phyloP scores from a whole-genome alignment of 179 eudicot species.

The Amaranthus tricolor region DNA sequence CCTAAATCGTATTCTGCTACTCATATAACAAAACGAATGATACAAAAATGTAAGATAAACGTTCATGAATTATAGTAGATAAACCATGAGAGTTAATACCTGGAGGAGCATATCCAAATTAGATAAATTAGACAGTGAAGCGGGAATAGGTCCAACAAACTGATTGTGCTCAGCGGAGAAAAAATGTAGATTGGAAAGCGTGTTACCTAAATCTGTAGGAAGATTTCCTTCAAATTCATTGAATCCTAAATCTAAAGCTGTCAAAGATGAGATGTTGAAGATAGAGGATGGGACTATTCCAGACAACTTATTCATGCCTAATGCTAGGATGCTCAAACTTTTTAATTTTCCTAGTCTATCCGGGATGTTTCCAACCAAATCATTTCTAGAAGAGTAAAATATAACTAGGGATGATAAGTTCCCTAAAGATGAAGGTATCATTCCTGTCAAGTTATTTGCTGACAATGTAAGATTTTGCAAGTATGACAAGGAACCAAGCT shows the following conservation, averaged over 20 bases:
- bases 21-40: background rate
- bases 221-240: constrained; percentile 33
- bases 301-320: background rate
- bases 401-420: constrained; percentile 16
- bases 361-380: constrained; percentile 21
- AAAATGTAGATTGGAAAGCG: constrained; percentile 33
- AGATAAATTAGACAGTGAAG: constrained; percentile 40
- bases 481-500: constrained; percentile 11
- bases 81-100: constrained; percentile 4
- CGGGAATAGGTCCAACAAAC: constrained; percentile 39
- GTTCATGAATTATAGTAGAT: too few species aligned
- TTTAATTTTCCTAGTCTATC: constrained; percentile 13
- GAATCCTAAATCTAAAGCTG: background rate
- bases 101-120: constrained; percentile 28
- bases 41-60: background rate
- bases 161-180: constrained; percentile 25
- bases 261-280: constrained; percentile 17
- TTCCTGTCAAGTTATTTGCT: constrained; percentile 10
- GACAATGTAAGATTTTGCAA: background rate
- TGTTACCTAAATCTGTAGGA: constrained; percentile 31
- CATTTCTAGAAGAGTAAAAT: background rate
- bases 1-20: constrained; percentile 26
- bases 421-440: constrained; percentile 21
- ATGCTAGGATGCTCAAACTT: background rate
- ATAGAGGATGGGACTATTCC: constrained; percentile 23